These are phyloP conservation scores for Echinochloa phyllopogon DNA, from an alignment of 176 grass and related monocot species.

Conservation along the genomic window DNA sequence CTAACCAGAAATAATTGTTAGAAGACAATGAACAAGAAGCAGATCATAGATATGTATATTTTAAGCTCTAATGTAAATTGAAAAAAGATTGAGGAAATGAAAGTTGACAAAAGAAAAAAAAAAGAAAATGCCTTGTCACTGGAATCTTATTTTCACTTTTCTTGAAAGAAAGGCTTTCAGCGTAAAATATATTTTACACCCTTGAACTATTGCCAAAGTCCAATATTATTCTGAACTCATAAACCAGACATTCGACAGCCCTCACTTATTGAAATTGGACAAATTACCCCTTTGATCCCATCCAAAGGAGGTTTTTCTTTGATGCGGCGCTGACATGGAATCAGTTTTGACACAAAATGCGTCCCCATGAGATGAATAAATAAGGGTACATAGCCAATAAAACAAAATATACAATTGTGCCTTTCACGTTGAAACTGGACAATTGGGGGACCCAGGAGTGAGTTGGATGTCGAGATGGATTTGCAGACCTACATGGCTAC, in stretches of 20 bases:
- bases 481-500: not conserved
- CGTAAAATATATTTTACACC: not conserved
- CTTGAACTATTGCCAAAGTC: not conserved
- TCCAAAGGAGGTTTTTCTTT: not conserved
- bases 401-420: not conserved
- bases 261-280: not conserved
- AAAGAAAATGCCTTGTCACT: not conserved
- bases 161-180: not conserved
- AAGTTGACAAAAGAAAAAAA: not conserved
- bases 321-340: not conserved
- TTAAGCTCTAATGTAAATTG: constrained; percentile 9
- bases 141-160: not conserved
- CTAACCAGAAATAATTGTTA: not conserved
- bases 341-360: not conserved
- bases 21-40: not conserved
- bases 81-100: not conserved
- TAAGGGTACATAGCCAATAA: not conserved
- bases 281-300: not conserved
- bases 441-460: not conserved
- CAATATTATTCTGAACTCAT: not conserved
- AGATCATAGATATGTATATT: not conserved
- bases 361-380: not conserved
- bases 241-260: not conserved
- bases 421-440: too few species aligned
- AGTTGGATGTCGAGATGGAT: not conserved